Percentiles rank a stretch among this genome's conserved stretches.
These are phyloP conservation scores for Brassica rapa DNA, from an alignment of 345 rosid species.

Conservation along the genomic window DNA sequence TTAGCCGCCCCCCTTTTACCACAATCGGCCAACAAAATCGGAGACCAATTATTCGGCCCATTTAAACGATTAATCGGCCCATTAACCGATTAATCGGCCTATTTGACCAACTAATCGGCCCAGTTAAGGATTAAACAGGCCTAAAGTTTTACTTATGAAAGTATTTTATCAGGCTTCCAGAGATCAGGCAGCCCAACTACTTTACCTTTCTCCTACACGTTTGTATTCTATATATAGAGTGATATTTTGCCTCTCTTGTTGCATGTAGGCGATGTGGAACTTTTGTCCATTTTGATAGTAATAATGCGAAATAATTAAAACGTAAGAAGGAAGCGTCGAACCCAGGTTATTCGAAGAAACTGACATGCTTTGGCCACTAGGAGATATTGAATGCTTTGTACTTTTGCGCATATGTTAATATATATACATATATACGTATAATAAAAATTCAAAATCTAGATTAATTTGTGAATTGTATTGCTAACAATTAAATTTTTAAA, in stretches of 20 bases:
- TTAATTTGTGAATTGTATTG: neutral
- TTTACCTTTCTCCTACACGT: neutral
- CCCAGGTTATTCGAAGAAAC: no score
- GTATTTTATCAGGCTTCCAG: neutral
- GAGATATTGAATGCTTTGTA: neutral
- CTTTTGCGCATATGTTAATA: neutral
- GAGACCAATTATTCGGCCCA: neutral
- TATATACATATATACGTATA: neutral
- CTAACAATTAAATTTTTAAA: neutral
- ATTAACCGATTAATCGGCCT: no score
- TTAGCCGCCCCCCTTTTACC: no score
- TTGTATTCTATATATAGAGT: no score
- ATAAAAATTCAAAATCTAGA: neutral
- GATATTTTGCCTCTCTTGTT: neutral
- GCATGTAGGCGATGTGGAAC: neutral
- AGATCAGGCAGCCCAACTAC: neutral
- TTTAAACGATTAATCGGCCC: neutral
- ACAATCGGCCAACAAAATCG: no score
- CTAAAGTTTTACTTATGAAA: no score
- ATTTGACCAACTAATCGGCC: no score
- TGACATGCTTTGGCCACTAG: neutral
- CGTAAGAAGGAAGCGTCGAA: neutral
- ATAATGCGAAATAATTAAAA: neutral
- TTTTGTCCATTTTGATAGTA: no score
- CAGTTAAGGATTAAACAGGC: no score